A percentile compares a stretch with the other conserved stretches of the same genome.
Evolutionary conservation across 78 protist genomes (phyloP).

Genomic region (Fonticula alba): DNA sequence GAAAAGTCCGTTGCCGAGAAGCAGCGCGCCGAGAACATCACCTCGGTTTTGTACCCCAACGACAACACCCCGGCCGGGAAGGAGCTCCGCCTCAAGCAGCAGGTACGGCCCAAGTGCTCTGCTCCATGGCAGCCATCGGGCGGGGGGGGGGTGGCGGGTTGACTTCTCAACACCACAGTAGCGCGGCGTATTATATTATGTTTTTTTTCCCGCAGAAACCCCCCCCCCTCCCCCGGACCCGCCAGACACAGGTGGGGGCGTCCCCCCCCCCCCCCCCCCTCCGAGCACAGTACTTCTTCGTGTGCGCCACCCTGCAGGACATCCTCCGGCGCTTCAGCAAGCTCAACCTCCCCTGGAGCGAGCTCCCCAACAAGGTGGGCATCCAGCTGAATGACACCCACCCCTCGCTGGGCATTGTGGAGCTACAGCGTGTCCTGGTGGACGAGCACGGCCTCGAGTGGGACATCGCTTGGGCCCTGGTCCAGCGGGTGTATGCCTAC

Average conservation of each 20-base stretch:
- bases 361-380: conserved; percentile 36
- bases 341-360: conserved; percentile 14
- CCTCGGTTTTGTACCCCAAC: conserved; percentile 85
- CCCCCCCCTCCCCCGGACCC: too few species aligned
- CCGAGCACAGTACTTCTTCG: conserved; percentile 68
- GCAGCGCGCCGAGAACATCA: conserved; percentile 70
- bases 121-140: too few species aligned
- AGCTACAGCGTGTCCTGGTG: conserved; percentile 50
- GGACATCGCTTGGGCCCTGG: conserved; percentile 67
- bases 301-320: conserved; percentile 77
- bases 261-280: not conserved
- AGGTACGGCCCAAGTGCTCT: too few species aligned
- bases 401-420: conserved; percentile 76
- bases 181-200: too few species aligned
- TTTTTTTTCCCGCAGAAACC: too few species aligned
- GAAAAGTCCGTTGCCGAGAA: conserved; percentile 44
- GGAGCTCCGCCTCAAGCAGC: conserved; percentile 79
- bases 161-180: too few species aligned
- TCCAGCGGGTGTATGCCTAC: conserved; percentile 51
- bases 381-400: conserved; percentile 94
- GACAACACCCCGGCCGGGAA: conserved; percentile 70
- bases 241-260: too few species aligned
- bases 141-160: too few species aligned
- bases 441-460: conserved; percentile 60
- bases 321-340: conserved; percentile 63